These are phyloP conservation scores for Daedaleopsis sinensis DNA, from an alignment of 768 basidiomycete genomes.

Conservation along the genomic window DNA sequence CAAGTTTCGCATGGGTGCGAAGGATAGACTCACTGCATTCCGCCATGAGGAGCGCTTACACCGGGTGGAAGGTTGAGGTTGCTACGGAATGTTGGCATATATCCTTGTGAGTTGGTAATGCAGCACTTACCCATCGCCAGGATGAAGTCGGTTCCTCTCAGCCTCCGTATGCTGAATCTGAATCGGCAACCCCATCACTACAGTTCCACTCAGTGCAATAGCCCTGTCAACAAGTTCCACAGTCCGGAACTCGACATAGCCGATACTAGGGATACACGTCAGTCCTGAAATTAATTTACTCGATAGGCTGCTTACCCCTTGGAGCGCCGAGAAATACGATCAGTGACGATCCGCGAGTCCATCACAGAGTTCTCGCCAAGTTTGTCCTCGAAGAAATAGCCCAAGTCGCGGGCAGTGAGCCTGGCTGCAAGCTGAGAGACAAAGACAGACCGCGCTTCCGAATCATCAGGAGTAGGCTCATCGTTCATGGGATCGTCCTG, in stretches of 20 bases:
- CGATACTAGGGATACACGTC: conserved; percentile 62
- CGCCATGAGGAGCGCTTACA: conserved; percentile 73
- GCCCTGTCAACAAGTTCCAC: conserved; percentile 93
- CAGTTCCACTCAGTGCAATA: conserved; percentile 85
- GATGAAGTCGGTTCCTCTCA: conserved; percentile 87
- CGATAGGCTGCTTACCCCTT: conserved; percentile 75
- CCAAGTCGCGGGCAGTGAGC: conserved; percentile 95
- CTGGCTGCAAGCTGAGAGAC: conserved; percentile 97
- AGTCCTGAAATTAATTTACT: not conserved
- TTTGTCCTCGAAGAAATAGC: conserved; percentile 98
- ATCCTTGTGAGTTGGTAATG: conserved; percentile 13
- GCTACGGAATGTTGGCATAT: conserved; percentile 37
- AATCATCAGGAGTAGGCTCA: conserved; percentile 93
- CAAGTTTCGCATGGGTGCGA: conserved; percentile 9
- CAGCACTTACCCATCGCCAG: conserved; percentile 77
- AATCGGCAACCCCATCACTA: conserved; percentile 98
- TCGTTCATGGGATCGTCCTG: conserved; percentile 71
- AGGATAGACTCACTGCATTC: conserved; percentile 71
- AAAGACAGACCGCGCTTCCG: conserved; percentile 97
- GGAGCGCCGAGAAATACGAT: conserved; percentile 92
- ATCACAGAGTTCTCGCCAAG: conserved; percentile 92
- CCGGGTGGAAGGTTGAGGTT: conserved; percentile 86
- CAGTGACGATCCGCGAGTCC: conserved; percentile 96
- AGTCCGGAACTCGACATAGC: conserved; percentile 94
- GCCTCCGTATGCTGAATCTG: conserved; percentile 97